Evolutionary conservation across 768 basidiomycete genomes (phyloP).

Genomic region (Dacryopinax spathularia): DNA sequence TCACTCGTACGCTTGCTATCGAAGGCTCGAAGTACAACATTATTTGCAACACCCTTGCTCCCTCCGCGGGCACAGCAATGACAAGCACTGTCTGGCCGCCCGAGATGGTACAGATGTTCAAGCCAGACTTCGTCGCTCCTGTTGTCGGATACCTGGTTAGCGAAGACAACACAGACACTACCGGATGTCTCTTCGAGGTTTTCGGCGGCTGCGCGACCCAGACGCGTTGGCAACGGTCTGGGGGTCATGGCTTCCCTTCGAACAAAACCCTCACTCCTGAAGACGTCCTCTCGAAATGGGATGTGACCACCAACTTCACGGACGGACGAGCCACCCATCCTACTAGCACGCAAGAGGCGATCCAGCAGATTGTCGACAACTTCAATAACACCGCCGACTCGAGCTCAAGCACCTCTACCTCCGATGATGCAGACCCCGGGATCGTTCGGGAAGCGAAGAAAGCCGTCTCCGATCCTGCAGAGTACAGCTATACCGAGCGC

Average conservation of each 20-base stretch:
- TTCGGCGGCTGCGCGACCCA: conserved; percentile 85
- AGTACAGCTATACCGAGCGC: conserved; percentile 68
- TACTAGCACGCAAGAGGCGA: conserved; percentile 52
- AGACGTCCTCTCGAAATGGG: conserved; percentile 66
- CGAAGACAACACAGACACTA: conserved; percentile 58
- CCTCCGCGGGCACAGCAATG: conserved; percentile 84
- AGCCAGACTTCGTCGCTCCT: conserved; percentile 89
- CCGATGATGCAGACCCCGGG: conserved; percentile 68
- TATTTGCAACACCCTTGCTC: conserved; percentile 73
- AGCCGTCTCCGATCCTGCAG: conserved; percentile 34
- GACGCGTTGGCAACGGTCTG: conserved; percentile 83
- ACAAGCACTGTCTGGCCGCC: conserved; percentile 72
- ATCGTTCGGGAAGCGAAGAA: conserved; percentile 74
- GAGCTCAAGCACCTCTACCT: conserved; percentile 31
- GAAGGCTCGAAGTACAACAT: conserved; percentile 90
- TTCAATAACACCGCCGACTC: conserved; percentile 32
- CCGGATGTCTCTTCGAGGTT: conserved; percentile 71
- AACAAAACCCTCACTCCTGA: conserved; percentile 65
- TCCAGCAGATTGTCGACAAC: conserved; percentile 56
- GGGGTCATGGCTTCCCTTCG: conserved; percentile 76
- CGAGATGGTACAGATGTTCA: conserved; percentile 81
- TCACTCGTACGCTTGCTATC: conserved; percentile 79
- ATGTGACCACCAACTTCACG: conserved; percentile 69
- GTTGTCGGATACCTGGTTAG: conserved; percentile 82
- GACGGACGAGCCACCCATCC: conserved; percentile 79